Evolutionary conservation across 805 yeast genomes (phyloP), one percentile per base, ranked within the genome.

Genomic region (Ascoidea tarda): DNA sequence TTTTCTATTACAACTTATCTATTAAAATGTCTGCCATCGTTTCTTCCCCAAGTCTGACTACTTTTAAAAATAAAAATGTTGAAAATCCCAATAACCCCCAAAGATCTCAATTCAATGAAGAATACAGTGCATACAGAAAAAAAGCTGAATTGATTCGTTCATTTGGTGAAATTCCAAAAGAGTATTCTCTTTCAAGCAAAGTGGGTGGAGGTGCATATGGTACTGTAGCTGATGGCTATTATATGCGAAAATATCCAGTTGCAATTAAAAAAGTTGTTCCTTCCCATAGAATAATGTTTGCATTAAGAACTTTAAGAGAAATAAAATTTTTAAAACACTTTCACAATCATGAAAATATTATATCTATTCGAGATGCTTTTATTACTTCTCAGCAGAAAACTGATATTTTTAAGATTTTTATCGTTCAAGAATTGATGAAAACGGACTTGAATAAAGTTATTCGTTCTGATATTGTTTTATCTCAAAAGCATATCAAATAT

Each of bases 341-440:
- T 38, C 44, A 38, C 8, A 10, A 38, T 38, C 44, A 38, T 38
- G 14, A 38, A 38, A 14, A 38, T 4, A 38, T 38, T 38, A 38
- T 38, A 38, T 10, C 44, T 10, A 38, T 38, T 38, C 14, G 14
- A 10, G 44, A 38, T 38, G 21, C 38, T 16, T 16, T 16, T n/a
- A 16, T 47, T n/a, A 44, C 28, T 6, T 21, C 28, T 21, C 28
- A 21, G 28, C 28, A 21, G 28, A 21, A 21, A 21, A 21, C 28
- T 21, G 3, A 21, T 21, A 21, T 21, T 3, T 21, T 21, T 21
- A 21, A 21, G 28, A 21, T 21, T 21, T 49, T 32, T 38, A 46
- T 52, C 6, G 47, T 49, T 16, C 54, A 49, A 31, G 54, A 52
- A 44, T 28, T 52, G 28, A 49, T 52, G 54, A 51, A 52, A 16